Base-by-base conservation (phyloP, 2,329 filamentous ascomycete genomes). In the Fusarium sp. region DNA sequence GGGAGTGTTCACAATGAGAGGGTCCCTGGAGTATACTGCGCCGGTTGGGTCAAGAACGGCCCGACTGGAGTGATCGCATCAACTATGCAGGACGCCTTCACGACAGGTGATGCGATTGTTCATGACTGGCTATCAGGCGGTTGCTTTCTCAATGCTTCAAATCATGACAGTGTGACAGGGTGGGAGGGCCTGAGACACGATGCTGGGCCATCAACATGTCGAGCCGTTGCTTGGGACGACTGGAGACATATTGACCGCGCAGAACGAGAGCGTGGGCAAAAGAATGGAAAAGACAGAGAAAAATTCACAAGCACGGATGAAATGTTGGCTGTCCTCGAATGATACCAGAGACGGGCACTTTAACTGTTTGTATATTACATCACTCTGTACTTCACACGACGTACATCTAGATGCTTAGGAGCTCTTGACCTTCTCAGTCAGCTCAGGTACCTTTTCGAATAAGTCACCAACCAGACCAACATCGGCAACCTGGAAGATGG, bases 401-500 rank as follows among this genome's bases (percentile, higher is more conserved):
- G 59, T 76, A 71, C 44, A 75, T 76, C 39, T 74, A 74, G 66
- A 76, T 66, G 65, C 54, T 77, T 38, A 85, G 70, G 82, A 81
- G 77, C 82, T 88, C 86, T 96, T 96, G 75, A 99, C 82, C 89
- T 98, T 98, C 86, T 98, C 93, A 4, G 95, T 98, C 83, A 99
- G 86, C 87, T 98, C 95, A 4, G 96, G 96, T 48, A 98, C 94
- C 86, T 94, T 95, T 66, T 98, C 94, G 81, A 98, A 98, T 78
- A 99, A 85, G 86, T 99, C 96, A 45, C 95, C 96, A 10, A 99
- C 96, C 59, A 99, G 86, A 18, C 96, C 96, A 61, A 98, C 95
- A 84, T 99, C 96, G 9, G 96, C 96, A 67, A 99, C 91, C 85
- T 99, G 96, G 88, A 99, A 99, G 78, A 99, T 99, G 36, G 96